These are phyloP conservation scores for Verticillium nubilum DNA, from an alignment of 2,329 filamentous ascomycete species.

Conservation along the genomic window DNA sequence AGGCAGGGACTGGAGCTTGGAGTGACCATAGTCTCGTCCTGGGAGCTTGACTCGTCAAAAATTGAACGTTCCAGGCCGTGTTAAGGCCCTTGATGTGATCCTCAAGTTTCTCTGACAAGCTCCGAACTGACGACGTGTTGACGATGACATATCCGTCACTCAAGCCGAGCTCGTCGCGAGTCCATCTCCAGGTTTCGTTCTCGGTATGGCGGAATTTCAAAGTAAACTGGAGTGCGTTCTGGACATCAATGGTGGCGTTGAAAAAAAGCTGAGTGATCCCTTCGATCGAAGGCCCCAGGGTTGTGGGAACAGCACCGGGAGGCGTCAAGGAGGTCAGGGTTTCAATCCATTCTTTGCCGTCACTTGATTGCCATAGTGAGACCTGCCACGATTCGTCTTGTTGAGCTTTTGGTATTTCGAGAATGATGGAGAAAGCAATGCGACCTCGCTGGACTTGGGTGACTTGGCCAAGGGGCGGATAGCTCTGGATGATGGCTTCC, in stretches of 20 bases:
- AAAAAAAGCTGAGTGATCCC: slow-evolving; percentile 7
- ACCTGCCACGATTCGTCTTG: slow-evolving; percentile 62
- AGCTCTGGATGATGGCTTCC: slow-evolving; percentile 38
- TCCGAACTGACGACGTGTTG: slow-evolving; percentile 21
- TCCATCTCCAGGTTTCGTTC: slow-evolving; percentile 63
- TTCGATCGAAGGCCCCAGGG: slow-evolving; percentile 35
- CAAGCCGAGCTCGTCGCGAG: slow-evolving; percentile 56
- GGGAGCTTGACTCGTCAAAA: slow-evolving; percentile 59
- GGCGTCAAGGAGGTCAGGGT: slow-evolving; percentile 28
- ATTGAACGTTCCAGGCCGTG: slow-evolving; percentile 45
- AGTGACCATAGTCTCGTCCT: slow-evolving; percentile 68
- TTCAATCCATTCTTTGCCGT: slow-evolving; percentile 53
- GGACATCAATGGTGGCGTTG: slow-evolving; percentile 1
- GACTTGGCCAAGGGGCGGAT: slow-evolving; percentile 71
- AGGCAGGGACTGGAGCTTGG: slow-evolving; percentile 48
- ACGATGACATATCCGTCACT: slow-evolving; percentile 60
- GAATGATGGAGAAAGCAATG: slow-evolving; percentile 60
- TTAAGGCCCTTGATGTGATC: slow-evolving; percentile 55
- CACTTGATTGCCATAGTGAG: slow-evolving; percentile 63
- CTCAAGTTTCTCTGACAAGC: slow-evolving; percentile 34
- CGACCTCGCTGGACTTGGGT: slow-evolving; percentile 49
- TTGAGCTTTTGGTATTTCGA: slow-evolving; percentile 57
- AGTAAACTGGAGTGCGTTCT: slow-evolving; percentile 56
- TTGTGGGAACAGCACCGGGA: slow-evolving; percentile 32
- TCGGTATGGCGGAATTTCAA: slow-evolving; percentile 57